These are phyloP conservation scores for Thielaviopsis cerberus DNA, from an alignment of 2,329 filamentous ascomycete genomes.

Conservation along the genomic window DNA sequence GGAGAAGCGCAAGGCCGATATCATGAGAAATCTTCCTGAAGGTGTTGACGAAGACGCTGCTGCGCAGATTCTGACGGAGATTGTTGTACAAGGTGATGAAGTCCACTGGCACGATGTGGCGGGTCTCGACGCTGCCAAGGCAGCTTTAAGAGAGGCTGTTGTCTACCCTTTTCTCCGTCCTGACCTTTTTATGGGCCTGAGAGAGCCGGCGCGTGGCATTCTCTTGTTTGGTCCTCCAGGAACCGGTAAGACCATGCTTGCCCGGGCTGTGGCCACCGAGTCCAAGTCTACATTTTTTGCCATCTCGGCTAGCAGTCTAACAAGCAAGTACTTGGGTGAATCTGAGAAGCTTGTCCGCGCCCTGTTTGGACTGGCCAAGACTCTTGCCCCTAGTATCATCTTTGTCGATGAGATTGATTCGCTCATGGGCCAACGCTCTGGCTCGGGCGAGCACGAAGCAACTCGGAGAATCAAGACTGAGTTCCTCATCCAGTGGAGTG, in stretches of 20 bases:
- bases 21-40: constrained; percentile 61
- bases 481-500: constrained; percentile 93
- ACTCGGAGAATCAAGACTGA: constrained; percentile 91
- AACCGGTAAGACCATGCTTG: constrained; percentile 98
- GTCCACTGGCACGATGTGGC: constrained; percentile 91
- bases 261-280: constrained; percentile 83
- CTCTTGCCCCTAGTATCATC: constrained; percentile 82
- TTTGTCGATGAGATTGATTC: constrained; percentile 98
- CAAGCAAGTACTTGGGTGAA: constrained; percentile 89
- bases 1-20: constrained; percentile 20
- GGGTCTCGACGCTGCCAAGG: constrained; percentile 76
- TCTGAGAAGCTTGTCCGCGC: constrained; percentile 91
- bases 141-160: constrained; percentile 80
- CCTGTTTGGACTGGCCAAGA: constrained; percentile 74
- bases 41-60: constrained; percentile 70
- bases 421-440: constrained; percentile 64
- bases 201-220: constrained; percentile 89
- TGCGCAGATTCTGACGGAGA: constrained; percentile 86
- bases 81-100: constrained; percentile 83
- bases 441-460: constrained; percentile 77
- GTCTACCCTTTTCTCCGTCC: constrained; percentile 93
- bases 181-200: constrained; percentile 85
- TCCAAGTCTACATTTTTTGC: constrained; percentile 92
- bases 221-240: constrained; percentile 88
- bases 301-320: constrained; percentile 83